phyloP scores from a whole-genome alignment of 108 stramenopile genomes.

The Heterococcus sp. region DNA sequence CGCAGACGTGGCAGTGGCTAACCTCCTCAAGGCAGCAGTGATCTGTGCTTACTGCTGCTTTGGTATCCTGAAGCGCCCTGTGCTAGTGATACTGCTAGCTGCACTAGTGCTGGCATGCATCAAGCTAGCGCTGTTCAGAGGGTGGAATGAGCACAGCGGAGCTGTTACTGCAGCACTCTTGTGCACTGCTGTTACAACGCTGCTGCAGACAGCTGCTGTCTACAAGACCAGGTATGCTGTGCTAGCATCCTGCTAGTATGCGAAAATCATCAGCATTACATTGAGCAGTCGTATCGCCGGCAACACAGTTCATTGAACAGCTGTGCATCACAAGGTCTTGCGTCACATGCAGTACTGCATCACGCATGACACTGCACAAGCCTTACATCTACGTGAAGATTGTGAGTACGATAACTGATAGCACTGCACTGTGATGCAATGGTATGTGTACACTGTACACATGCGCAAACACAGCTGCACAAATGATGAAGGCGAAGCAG shows the following conservation, averaged over 20 bases:
- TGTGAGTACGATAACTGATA: too few species aligned
- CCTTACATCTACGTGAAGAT: too few species aligned
- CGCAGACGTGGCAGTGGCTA: neutral
- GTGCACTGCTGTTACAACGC: neutral
- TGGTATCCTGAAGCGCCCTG: neutral
- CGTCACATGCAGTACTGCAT: too few species aligned
- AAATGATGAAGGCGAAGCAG: neutral
- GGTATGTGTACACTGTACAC: neutral
- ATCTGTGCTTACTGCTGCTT: constrained; percentile 3
- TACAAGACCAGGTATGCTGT: neutral
- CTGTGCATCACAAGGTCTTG: too few species aligned
- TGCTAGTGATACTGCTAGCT: neutral
- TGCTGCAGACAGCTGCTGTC: neutral
- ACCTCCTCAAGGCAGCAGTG: constrained; percentile 1
- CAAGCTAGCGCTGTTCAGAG: neutral
- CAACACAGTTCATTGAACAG: too few species aligned
- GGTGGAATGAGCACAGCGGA: neutral
- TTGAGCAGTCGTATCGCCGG: too few species aligned
- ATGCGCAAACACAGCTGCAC: neutral
- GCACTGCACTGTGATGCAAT: too few species aligned
- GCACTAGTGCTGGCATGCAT: neutral
- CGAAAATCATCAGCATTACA: too few species aligned
- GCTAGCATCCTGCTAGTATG: too few species aligned
- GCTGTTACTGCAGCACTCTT: neutral
- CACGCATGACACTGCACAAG: too few species aligned